Base-by-base conservation (phyloP, 1,284 basidiomycete genomes). In the Volvariella volvacea region DNA sequence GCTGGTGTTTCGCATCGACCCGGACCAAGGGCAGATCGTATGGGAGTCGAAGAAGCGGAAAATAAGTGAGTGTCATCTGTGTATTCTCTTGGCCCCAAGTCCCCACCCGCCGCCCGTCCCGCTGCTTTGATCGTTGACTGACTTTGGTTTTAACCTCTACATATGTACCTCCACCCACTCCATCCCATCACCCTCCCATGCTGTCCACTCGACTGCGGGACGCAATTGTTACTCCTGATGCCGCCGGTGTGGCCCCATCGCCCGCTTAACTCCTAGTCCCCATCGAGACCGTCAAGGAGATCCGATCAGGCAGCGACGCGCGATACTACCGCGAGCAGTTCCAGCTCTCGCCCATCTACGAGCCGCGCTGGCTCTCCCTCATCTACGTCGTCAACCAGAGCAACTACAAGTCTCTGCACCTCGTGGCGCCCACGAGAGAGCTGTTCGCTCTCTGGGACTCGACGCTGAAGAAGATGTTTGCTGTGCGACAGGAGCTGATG, bases 391-490 rank as follows among this genome's bases (percentile, higher is more conserved):
- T 83, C 38, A 80, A 83, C 20, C 83, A 83, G 14, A 34, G 22
- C 19, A 77, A 79, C 28, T 97, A 95, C 79, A 98, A 98, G 70
- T 88, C 90, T 0, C 75, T 97, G 15, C 93, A 99, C 59, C 74
- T 97, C 47, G 78, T 98, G 44, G 88, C 93, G 0, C 71, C 83
- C 2, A 83, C 84, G 0, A 64, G 67, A 21, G 81, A 89, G 6
- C 70, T 80, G 0, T 86, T 92, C 55, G 65, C 74, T 8, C 67
- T 80, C 57, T 88, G 85, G 83, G 74, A 80, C 48, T 61, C 65
- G 28, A 78, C 83, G 0, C 61, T 89, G n/a, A 68, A 70, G 37
- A 75, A 77, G 48, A 62, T 88, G 21, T 69, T 80, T 44, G 68
- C 74, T 3, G 71, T 85, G 41, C 73, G 86, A 21, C 76, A 78